Conservation (phyloP, 371 early-diverging fungal genomes). For the Entomophthora muscae region DNA sequence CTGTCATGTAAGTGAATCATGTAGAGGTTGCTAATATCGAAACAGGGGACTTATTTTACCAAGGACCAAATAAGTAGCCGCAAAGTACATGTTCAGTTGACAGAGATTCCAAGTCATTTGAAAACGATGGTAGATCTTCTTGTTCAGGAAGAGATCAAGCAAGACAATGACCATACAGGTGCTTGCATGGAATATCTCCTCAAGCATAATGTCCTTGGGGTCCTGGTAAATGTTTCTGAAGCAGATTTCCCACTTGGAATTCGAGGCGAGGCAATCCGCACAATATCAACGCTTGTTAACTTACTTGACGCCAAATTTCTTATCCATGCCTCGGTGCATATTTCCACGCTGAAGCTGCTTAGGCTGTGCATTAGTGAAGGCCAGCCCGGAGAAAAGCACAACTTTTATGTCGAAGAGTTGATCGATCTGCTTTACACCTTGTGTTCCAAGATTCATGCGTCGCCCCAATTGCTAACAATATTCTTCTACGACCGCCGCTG, state of each 20-base stretch:
- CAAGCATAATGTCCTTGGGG: constrained; percentile 57
- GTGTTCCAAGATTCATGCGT: constrained; percentile 78
- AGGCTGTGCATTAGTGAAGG: constrained; percentile 45
- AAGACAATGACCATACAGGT: constrained; percentile 50
- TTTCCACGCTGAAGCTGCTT: constrained; percentile 62
- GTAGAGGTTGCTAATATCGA: background rate
- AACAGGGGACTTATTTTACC: constrained; percentile 29
- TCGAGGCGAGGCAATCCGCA: constrained; percentile 62
- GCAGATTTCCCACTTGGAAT: constrained; percentile 72
- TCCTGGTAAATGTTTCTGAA: constrained; percentile 61
- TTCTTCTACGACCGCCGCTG: constrained; percentile 74
- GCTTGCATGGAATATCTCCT: constrained; percentile 85
- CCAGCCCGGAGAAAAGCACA: background rate
- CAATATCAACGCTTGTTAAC: constrained; percentile 64
- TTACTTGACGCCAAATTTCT: constrained; percentile 72
- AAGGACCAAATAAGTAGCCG: constrained; percentile 31
- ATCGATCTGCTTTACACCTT: constrained; percentile 78
- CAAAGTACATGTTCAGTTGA: constrained; percentile 41
- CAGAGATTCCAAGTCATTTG: constrained; percentile 58
- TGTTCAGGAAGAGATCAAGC: constrained; percentile 69
- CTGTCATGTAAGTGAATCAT: constrained; percentile 28
- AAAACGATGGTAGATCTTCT: constrained; percentile 74
- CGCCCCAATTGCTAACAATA: constrained; percentile 67
- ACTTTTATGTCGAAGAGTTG: constrained; percentile 56
- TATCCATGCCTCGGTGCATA: constrained; percentile 76